Conservation (phyloP, 257 asterid species). For the Mitragyna speciosa region DNA sequence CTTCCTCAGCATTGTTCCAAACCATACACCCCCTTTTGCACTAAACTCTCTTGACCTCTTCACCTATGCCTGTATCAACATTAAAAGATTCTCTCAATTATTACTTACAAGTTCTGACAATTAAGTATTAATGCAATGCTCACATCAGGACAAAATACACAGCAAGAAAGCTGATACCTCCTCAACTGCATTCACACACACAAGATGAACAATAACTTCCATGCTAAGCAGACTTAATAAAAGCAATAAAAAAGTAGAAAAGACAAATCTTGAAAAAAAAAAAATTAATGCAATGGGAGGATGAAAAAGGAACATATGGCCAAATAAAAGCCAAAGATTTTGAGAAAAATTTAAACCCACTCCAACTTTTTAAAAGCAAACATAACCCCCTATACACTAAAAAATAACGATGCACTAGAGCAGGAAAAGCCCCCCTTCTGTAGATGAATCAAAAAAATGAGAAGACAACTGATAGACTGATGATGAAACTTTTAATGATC, state of each 20-base stretch:
- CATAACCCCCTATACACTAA: background rate
- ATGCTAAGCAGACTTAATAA: conserved; percentile 6
- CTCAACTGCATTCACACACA: conserved; percentile 27
- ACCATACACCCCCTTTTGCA: conserved; percentile 18
- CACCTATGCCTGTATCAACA: conserved; percentile 46
- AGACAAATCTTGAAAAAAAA: background rate
- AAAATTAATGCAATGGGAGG: background rate
- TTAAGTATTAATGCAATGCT: background rate
- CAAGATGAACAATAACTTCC: conserved; percentile 12
- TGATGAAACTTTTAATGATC: background rate
- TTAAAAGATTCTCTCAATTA: conserved; percentile 15
- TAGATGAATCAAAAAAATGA: background rate
- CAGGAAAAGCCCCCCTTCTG: background rate
- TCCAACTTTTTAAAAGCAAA: background rate
- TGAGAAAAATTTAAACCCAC: background rate
- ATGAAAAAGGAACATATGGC: background rate
- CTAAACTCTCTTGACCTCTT: conserved; percentile 15
- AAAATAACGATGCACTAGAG: background rate
- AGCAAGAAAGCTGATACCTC: conserved; percentile 18
- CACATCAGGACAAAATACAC: conserved; percentile 2
- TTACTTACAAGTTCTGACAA: background rate
- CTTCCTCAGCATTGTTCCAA: conserved; percentile 62
- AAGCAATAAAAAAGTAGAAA: background rate
- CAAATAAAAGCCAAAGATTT: background rate
- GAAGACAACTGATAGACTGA: background rate